Evolutionary conservation across 305 asterid species (phyloP).

Genomic region (Fraxinus dipetala): DNA sequence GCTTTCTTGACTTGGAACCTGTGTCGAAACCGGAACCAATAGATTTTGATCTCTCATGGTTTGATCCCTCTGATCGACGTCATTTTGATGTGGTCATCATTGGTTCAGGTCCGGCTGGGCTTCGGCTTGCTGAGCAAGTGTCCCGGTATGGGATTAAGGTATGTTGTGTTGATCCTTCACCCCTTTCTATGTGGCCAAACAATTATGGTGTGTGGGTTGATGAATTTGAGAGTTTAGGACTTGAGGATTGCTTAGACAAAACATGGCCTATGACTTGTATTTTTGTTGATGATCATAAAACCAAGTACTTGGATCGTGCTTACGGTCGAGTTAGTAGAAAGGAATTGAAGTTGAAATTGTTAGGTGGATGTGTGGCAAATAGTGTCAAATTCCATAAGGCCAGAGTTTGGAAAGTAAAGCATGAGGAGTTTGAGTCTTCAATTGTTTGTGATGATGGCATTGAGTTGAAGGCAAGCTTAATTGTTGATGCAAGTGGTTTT

Average conservation of each 20-base stretch:
- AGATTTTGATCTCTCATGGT: constrained; percentile 55
- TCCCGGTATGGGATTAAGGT: constrained; percentile 63
- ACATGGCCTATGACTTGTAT: constrained; percentile 66
- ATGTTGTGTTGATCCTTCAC: constrained; percentile 83
- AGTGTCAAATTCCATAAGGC: constrained; percentile 62
- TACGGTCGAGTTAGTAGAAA: constrained; percentile 69
- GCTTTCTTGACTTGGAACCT: constrained; percentile 73
- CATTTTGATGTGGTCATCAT: constrained; percentile 69
- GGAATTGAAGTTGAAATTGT: constrained; percentile 50
- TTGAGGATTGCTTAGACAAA: constrained; percentile 68
- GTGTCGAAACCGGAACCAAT: constrained; percentile 50
- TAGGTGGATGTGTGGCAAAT: constrained; percentile 47
- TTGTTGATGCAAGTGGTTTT: constrained; percentile 91
- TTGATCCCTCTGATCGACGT: constrained; percentile 42
- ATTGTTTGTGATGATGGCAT: constrained; percentile 67
- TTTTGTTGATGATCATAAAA: constrained; percentile 49
- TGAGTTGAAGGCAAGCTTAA: constrained; percentile 51
- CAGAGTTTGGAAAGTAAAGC: constrained; percentile 58
- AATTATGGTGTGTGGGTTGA: constrained; percentile 93
- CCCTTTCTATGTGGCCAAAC: constrained; percentile 84
- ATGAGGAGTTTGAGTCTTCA: constrained; percentile 69
- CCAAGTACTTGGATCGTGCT: constrained; percentile 65
- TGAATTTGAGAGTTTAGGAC: constrained; percentile 65
- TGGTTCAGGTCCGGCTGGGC: constrained; percentile 93
- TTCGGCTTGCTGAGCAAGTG: constrained; percentile 72